Evolutionary conservation across 768 basidiomycete genomes (phyloP).

Genomic region (Sarcomyxa edulis): DNA sequence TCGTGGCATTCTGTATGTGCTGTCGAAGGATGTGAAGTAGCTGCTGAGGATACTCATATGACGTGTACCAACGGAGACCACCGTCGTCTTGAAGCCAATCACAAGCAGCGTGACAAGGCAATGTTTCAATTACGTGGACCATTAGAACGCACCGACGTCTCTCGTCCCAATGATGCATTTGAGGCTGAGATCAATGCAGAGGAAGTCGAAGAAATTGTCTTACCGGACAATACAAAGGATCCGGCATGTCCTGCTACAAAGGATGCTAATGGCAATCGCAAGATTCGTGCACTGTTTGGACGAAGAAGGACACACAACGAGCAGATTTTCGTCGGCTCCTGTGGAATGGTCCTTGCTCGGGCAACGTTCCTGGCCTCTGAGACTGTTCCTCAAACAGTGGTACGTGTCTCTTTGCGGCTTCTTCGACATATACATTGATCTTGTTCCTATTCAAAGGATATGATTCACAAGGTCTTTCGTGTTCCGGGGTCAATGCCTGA

Average conservation of each 20-base stretch:
- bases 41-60: neutral
- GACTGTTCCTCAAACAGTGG: conserved; percentile 13
- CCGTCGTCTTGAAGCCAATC: conserved; percentile 5
- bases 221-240: neutral
- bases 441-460: conserved; percentile 8
- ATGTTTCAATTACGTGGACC: conserved; percentile 9
- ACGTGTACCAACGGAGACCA: conserved; percentile 9
- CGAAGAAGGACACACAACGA: conserved; percentile 22
- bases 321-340: conserved; percentile 21
- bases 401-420: conserved; percentile 13
- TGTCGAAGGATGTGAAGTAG: conserved; percentile 5
- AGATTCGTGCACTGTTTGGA: conserved; percentile 17
- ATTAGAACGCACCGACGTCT: conserved; percentile 6
- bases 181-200: conserved; percentile 1
- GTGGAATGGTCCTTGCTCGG: conserved; percentile 21
- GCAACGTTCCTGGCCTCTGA: conserved; percentile 19
- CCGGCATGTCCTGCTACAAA: neutral
- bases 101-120: conserved; percentile 6
- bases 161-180: conserved; percentile 6
- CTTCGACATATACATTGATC: neutral
- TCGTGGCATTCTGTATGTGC: conserved; percentile 6
- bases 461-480: conserved; percentile 13
- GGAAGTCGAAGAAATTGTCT: neutral
- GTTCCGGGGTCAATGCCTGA: conserved; percentile 11
- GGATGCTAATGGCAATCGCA: conserved; percentile 4